Evolutionary conservation across 257 asterid species (phyloP), one percentile per base, ranked within the genome.

Genomic region (Perilla frutescens): DNA sequence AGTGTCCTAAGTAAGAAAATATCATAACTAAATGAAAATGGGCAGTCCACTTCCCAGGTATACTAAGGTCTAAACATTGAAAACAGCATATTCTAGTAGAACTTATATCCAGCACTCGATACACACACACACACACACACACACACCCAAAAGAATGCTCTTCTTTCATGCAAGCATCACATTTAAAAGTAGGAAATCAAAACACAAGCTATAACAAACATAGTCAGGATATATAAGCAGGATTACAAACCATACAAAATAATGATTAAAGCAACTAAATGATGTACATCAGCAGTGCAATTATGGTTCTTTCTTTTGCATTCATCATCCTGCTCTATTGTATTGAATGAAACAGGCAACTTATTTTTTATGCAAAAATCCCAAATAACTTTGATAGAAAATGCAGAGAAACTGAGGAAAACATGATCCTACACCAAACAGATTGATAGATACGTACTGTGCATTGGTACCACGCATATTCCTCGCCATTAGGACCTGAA

Each of bases 391-490:
- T 47, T 26, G 7, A 47, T 37, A 13, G n/a, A 8, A 62, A 13
- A 45, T 13, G 4, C 44, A 14, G 43, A 51, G 34, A 14, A 29
- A 71, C n/a, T 14, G 20, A 71, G 29, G 15, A 73, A 72, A 39
- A 40, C 62, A 72, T 50, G 70, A 50, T 15, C 43, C 14, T 4
- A 36, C 20, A 41, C 32, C 39, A 26, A 41, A 62, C 15, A 26
- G 54, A 12, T 3, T 0, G 8, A 73, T 6, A 29, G 8, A 26
- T 49, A 64, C 72, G 32, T 74, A 74, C 78, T 6, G 78, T 74
- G 72, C 78, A 74, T 32, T 74, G 78, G 45, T 74, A 74, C 78
- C 78, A 74, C 7, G 78, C 78, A 74, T 29, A 74, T 14, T 74
- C 64, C 66, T 74, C 78, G 13, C 72, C 72, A 9, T 74, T 74